Evolutionary conservation across 1,139 yeast genomes (phyloP).

Genomic region (Saccharomyces hybrid): DNA sequence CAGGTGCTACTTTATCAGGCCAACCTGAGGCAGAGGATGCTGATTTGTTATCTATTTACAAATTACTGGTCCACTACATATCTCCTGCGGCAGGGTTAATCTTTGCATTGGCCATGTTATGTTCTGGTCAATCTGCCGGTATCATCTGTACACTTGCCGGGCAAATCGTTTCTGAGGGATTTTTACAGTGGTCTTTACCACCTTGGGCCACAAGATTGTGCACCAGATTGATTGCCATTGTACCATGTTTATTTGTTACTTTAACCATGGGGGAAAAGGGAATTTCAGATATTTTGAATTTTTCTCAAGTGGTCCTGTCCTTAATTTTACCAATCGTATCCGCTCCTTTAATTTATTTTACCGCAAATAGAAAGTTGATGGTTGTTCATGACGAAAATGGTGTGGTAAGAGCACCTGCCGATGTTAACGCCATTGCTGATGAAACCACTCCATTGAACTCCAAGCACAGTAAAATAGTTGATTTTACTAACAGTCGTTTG

Average conservation of each 20-base stretch:
- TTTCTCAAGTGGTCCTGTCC: constrained; percentile 82
- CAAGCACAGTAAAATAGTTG: constrained; percentile 24
- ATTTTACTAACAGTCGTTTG: constrained; percentile 60
- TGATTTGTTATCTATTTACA: constrained; percentile 78
- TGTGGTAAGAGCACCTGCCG: constrained; percentile 17
- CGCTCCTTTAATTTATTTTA: constrained; percentile 83
- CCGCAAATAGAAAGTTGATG: constrained; percentile 71
- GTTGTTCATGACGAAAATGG: constrained; percentile 41
- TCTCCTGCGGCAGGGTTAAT: constrained; percentile 90
- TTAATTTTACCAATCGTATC: constrained; percentile 79
- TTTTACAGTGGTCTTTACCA: constrained; percentile 71
- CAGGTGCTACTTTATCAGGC: constrained; percentile 70
- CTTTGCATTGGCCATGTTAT: constrained; percentile 83
- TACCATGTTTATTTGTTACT: constrained; percentile 82
- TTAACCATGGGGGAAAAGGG: constrained; percentile 77
- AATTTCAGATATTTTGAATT: constrained; percentile 67
- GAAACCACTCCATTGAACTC: constrained; percentile 22
- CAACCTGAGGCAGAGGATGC: constrained; percentile 72
- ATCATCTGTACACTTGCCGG: constrained; percentile 97
- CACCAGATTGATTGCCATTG: constrained; percentile 77
- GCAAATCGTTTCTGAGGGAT: constrained; percentile 94
- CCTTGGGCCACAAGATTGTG: constrained; percentile 82
- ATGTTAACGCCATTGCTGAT: constrained; percentile 9
- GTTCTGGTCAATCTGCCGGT: constrained; percentile 97
- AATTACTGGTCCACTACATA: constrained; percentile 60